Conservation (phyloP, 306 rosid genomes). For the Casuarina glauca region DNA sequence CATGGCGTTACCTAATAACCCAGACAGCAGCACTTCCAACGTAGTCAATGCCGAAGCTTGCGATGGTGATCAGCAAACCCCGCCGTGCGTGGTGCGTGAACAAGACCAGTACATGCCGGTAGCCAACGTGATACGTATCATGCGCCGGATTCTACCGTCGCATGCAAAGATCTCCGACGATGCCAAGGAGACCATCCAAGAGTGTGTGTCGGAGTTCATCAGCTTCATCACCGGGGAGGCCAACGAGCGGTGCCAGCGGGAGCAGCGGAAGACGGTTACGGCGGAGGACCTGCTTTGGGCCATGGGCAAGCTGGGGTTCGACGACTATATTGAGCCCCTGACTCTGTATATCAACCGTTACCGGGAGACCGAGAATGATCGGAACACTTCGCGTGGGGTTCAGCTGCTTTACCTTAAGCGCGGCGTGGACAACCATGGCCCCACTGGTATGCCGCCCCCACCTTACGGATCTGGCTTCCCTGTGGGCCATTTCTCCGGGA, state of each 20-base stretch:
- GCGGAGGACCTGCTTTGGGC: conserved; percentile 55
- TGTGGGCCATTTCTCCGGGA: conserved; percentile 9
- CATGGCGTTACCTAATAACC: not conserved
- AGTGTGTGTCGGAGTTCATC: conserved; percentile 73
- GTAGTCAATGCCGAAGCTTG: not conserved
- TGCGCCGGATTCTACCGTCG: conserved; percentile 62
- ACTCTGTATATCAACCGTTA: conserved; percentile 46
- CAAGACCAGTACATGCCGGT: conserved; percentile 83
- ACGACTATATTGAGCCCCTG: conserved; percentile 51
- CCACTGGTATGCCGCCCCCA: not conserved
- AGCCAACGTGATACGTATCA: conserved; percentile 70
- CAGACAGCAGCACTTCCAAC: not conserved
- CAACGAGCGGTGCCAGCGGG: conserved; percentile 58
- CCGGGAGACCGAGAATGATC: conserved; percentile 49
- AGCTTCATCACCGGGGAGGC: conserved; percentile 78
- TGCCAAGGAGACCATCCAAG: conserved; percentile 71
- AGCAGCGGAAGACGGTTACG: conserved; percentile 50
- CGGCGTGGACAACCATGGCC: conserved; percentile 12
- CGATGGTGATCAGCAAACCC: not conserved
- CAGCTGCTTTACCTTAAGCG: conserved; percentile 26
- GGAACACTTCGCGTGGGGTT: not conserved
- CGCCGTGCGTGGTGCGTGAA: conserved; percentile 31
- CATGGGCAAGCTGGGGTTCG: conserved; percentile 51
- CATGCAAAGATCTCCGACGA: conserved; percentile 80
- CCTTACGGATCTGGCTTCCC: conserved; percentile 31